These are phyloP conservation scores for Geotrichum klebahnii DNA, from an alignment of 1,139 yeast genomes.

Conservation along the genomic window DNA sequence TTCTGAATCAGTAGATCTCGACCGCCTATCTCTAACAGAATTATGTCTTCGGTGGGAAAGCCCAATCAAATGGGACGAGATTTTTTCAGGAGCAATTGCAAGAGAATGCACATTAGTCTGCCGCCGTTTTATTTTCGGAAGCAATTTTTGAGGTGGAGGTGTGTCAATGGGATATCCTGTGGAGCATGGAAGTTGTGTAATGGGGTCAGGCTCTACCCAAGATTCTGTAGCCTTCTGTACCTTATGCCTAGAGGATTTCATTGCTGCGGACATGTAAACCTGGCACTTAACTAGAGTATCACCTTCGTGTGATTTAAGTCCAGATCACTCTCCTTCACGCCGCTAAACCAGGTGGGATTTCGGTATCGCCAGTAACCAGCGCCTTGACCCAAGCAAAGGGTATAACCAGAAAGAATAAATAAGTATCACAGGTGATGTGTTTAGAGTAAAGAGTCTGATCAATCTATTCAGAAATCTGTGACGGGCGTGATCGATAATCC, in stretches of 20 bases:
- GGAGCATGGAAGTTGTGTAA: conserved; percentile 50
- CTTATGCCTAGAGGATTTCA: background rate
- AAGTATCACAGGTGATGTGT: no score
- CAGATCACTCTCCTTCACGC: conserved; percentile 2
- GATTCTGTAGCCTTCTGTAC: background rate
- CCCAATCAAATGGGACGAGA: background rate
- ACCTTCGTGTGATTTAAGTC: no score
- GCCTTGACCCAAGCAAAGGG: no score
- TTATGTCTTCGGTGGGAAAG: background rate
- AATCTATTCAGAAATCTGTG: no score
- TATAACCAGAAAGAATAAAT: no score
- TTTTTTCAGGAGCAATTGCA: background rate
- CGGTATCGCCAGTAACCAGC: no score
- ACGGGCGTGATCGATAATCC: no score
- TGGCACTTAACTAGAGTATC: background rate
- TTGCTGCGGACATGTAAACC: background rate
- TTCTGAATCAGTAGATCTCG: conserved; percentile 27
- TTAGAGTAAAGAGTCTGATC: no score
- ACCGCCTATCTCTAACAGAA: conserved; percentile 6
- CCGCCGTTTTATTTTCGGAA: conserved; percentile 41
- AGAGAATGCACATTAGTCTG: background rate
- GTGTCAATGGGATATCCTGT: conserved; percentile 68
- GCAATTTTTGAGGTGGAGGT: conserved; percentile 50
- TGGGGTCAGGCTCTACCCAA: conserved; percentile 59
- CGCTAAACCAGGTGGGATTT: no score